Percentiles rank a stretch among this genome's conserved stretches.
phyloP scores from a whole-genome alignment of 176 grass and related monocot genomes.

The Areca catechu region DNA sequence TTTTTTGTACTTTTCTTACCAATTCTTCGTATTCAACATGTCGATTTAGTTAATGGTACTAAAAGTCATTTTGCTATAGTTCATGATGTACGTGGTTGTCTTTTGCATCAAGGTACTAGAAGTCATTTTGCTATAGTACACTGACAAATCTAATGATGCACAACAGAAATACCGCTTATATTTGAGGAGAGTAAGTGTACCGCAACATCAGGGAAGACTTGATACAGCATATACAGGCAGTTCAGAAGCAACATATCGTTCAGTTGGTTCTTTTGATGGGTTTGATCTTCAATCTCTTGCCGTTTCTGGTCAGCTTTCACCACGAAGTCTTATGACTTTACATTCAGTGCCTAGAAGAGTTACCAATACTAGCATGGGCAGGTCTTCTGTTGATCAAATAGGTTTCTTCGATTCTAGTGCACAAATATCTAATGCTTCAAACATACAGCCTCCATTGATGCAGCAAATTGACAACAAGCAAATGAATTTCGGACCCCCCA shows the following conservation, averaged over 20 bases:
- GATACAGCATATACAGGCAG: neutral
- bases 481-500: neutral
- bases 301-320: neutral
- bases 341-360: neutral
- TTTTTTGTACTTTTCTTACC: neutral
- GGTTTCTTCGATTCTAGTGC: neutral
- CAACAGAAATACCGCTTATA: conserved; percentile 13
- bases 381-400: neutral
- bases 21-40: neutral
- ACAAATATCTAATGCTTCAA: neutral
- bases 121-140: too few relatives aligned
- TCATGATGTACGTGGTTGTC: too few relatives aligned
- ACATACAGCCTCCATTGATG: neutral
- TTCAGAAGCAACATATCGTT: neutral
- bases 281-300: conserved; percentile 1
- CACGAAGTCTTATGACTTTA: conserved; percentile 1
- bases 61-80: too few relatives aligned
- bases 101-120: too few relatives aligned
- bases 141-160: neutral
- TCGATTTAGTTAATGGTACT: too few relatives aligned
- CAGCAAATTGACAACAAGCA: conserved; percentile 3
- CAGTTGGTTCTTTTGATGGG: neutral
- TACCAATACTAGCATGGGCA: neutral
- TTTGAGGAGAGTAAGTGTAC: neutral
- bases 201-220: conserved; percentile 2